These are phyloP conservation scores for Nitzschia sp. DNA, from an alignment of 108 stramenopile species.

Conservation along the genomic window DNA sequence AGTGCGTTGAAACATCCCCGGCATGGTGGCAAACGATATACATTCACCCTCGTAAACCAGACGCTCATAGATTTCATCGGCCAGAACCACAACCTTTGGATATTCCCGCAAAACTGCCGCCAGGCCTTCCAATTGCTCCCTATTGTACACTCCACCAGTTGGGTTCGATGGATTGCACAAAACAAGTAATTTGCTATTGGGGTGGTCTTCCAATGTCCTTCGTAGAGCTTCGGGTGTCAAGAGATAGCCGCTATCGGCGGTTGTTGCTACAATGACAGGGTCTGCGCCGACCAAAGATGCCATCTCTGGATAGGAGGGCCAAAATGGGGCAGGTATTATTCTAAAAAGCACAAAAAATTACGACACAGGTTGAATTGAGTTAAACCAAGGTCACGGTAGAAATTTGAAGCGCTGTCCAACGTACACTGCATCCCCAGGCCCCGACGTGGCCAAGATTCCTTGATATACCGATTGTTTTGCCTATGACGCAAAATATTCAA, in stretches of 20 bases:
- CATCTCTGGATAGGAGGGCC: conserved; percentile 98
- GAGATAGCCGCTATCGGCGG: conserved; percentile 78
- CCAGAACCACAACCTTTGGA: conserved; percentile 76
- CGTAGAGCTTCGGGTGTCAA: conserved; percentile 73
- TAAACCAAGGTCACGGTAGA: no score
- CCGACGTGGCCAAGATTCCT: conserved; percentile 84
- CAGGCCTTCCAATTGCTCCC: conserved; percentile 58
- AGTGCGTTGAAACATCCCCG: conserved; percentile 84
- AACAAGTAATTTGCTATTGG: conserved; percentile 83
- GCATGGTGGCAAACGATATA: conserved; percentile 81
- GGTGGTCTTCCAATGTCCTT: conserved; percentile 54
- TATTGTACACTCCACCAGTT: conserved; percentile 84
- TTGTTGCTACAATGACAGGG: conserved; percentile 87
- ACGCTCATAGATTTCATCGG: conserved; percentile 98
- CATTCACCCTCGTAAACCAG: conserved; percentile 85
- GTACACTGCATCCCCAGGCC: conserved; percentile 89
- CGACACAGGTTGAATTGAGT: no score
- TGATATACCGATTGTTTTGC: conserved; percentile 96
- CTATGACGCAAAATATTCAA: background rate
- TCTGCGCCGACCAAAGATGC: conserved; percentile 83
- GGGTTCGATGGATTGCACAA: conserved; percentile 98
- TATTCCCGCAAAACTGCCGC: conserved; percentile 70
- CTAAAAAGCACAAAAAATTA: no score
- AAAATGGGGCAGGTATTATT: conserved; percentile 95
- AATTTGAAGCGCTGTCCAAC: no score